Evolutionary conservation across 177 flowering plant species (phyloP).

Genomic region (Tripterygium wilfordii): DNA sequence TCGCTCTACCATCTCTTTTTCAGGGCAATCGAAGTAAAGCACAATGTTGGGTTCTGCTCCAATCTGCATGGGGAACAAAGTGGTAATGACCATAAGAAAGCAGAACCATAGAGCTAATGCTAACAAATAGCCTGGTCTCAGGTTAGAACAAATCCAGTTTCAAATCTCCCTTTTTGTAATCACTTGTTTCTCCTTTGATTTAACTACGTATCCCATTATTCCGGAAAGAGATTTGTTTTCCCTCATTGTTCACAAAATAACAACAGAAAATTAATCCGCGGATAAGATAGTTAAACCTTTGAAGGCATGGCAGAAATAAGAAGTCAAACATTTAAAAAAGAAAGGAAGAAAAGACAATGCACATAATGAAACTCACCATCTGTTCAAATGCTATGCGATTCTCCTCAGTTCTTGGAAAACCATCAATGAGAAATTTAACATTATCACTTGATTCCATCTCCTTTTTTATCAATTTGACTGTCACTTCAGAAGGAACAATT

Average conservation of each 20-base stretch:
- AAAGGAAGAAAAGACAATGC: neutral
- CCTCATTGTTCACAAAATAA: too few relatives aligned
- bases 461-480: constrained; percentile 62
- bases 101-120: neutral
- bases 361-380: constrained; percentile 52
- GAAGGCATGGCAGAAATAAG: neutral
- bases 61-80: constrained; percentile 40
- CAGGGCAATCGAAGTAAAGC: constrained; percentile 90
- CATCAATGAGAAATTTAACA: constrained; percentile 82
- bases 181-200: too few relatives aligned
- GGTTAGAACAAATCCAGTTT: neutral
- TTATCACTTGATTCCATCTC: constrained; percentile 62
- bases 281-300: neutral
- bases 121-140: too few relatives aligned
- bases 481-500: constrained; percentile 88
- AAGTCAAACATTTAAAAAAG: neutral
- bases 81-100: neutral
- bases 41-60: constrained; percentile 78
- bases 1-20: constrained; percentile 90
- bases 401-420: constrained; percentile 93
- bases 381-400: constrained; percentile 81
- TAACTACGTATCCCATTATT: too few relatives aligned
- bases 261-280: neutral
- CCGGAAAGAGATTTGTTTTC: too few relatives aligned
- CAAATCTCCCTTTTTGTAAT: neutral